phyloP scores from a whole-genome alignment of 1,284 basidiomycete genomes.

The Entoloma clypeatum region DNA sequence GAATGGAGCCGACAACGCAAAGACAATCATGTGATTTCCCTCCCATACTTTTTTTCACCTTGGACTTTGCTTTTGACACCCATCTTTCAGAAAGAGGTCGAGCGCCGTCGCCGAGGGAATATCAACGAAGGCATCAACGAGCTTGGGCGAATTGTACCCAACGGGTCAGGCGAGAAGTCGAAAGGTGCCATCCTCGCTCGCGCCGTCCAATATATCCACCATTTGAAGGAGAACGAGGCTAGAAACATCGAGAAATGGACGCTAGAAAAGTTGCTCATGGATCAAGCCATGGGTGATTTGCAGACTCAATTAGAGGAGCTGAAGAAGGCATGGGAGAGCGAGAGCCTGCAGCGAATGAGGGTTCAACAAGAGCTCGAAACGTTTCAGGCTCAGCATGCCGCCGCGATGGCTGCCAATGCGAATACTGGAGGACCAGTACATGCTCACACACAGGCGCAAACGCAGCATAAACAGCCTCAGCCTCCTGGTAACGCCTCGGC shows the following conservation, averaged over 20 bases:
- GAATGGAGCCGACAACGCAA: slow-evolving; percentile 82
- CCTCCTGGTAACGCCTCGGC: too few relatives aligned
- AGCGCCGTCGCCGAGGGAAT: slow-evolving; percentile 87
- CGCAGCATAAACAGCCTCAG: slow-evolving; percentile 12
- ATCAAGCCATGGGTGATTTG: slow-evolving; percentile 84
- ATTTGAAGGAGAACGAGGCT: slow-evolving; percentile 87
- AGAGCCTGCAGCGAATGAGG: slow-evolving; percentile 52
- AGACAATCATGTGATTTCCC: slow-evolving; percentile 71
- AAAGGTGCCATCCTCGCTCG: slow-evolving; percentile 85
- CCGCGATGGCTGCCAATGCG: slow-evolving; percentile 15
- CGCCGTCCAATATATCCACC: slow-evolving; percentile 86
- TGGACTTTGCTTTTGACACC: neutral
- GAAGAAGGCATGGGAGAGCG: slow-evolving; percentile 70
- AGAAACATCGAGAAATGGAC: slow-evolving; percentile 93
- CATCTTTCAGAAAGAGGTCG: slow-evolving; percentile 85
- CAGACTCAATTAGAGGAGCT: slow-evolving; percentile 77
- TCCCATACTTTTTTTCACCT: slow-evolving; percentile 3
- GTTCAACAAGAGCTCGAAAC: slow-evolving; percentile 58
- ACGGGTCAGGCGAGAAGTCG: slow-evolving; percentile 82
- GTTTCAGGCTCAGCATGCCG: slow-evolving; percentile 28
- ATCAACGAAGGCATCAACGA: slow-evolving; percentile 97
- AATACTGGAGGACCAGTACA: slow-evolving; percentile 15
- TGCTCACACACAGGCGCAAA: slow-evolving; percentile 12
- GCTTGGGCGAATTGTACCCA: slow-evolving; percentile 85
- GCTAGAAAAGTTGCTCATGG: slow-evolving; percentile 89